phyloP scores from a whole-genome alignment of 306 rosid genomes.

The Vicia villosa region DNA sequence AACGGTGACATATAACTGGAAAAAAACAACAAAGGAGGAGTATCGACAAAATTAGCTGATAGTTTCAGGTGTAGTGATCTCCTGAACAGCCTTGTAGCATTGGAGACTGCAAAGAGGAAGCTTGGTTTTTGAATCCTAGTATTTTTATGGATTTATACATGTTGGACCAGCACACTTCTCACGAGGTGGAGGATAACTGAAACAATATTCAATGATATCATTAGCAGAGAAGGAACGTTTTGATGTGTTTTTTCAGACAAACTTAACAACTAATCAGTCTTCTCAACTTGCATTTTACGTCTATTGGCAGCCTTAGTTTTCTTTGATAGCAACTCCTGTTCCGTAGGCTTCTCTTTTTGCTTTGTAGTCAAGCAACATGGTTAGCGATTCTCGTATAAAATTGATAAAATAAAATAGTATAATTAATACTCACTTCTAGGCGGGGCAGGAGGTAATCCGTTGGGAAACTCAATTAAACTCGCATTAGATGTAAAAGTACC shows the following conservation, averaged over 20 bases:
- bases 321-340: constrained; percentile 80
- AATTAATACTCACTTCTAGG: constrained; percentile 78
- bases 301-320: constrained; percentile 96
- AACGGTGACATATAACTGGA: constrained; percentile 16
- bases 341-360: constrained; percentile 89
- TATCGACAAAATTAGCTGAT: constrained; percentile 41
- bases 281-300: constrained; percentile 87
- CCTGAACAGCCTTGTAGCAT: constrained; percentile 81
- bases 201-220: constrained; percentile 26
- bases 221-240: constrained; percentile 25
- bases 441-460: constrained; percentile 93
- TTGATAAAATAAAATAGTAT: constrained; percentile 18
- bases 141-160: constrained; percentile 78
- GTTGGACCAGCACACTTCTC: constrained; percentile 84
- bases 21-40: constrained; percentile 15
- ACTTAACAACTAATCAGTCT: constrained; percentile 1
- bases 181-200: constrained; percentile 91
- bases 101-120: constrained; percentile 92
- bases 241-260: constrained; percentile 21
- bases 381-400: constrained; percentile 30
- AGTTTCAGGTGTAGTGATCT: constrained; percentile 39
- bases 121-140: constrained; percentile 81
- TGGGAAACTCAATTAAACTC: constrained; percentile 86
- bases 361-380: constrained; percentile 51
- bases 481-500: constrained; percentile 67